Evolutionary conservation across 495 filamentous ascomycete genomes (phyloP), one percentile per base, ranked within the genome.

Genomic region (Talaromyces ruber): DNA sequence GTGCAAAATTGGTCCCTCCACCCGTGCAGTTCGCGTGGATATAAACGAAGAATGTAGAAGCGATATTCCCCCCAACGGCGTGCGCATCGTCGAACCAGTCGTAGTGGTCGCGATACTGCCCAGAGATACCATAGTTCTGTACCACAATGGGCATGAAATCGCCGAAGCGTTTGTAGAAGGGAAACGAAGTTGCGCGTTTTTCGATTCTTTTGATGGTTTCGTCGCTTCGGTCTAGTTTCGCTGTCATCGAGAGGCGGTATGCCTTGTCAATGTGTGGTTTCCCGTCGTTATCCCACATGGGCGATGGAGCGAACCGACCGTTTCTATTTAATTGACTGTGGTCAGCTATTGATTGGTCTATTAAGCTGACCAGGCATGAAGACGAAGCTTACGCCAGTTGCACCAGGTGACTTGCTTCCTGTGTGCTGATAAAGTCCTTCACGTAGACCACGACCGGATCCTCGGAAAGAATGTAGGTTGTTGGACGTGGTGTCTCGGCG

Each of bases 61-160:
- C 54, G n/a, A 57, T 57, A 57, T 57, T 57, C 21, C 54, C 54
- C 2, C 52, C 54, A 3, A 57, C 54, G 8, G 54, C 54, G 18
- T 60, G 58, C 7, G 26, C 43, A 5, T 57, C n/a, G 24, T 68
- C 52, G 60, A 83, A 85, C 82, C 82, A 85, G 71, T 85, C 82
- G 18, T 79, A 82, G 70, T 85, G 82, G 65, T 76, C 77, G 59
- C 79, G 74, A 68, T 81, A 85, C 50, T 70, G 72, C 65, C 83
- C 74, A 21, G 74, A 72, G 12, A 70, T 65, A 22, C 64, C 74
- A 66, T 85, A 57, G 14, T 57, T 57, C 30, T 57, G 54, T n/a
- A 57, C 54, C 54, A 57, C 54, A 2, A 57, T 57, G 0, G 54
- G 54, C 54, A 57, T 57, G n/a, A 57, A 57, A 14, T 57, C 54